Base-by-base conservation (phyloP, 768 basidiomycete genomes). In the Rickenella mellea region DNA sequence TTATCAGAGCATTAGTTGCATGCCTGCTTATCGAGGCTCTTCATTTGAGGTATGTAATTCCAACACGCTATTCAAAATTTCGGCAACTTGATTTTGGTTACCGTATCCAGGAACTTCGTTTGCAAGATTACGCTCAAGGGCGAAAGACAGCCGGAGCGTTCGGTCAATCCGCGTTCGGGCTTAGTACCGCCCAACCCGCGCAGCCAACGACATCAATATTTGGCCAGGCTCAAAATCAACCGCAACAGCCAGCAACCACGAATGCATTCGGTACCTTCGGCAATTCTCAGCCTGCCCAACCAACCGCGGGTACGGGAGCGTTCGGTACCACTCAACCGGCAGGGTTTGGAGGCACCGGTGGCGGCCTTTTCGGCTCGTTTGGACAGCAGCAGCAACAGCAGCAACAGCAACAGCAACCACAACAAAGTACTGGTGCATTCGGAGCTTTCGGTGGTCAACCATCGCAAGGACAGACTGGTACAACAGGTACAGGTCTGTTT, bases 1-100 rank as follows among this genome's bases (percentile, higher is more conserved):
- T 47, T 94, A 83, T 59, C 89, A 93, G 60, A 74, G 80, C 27
- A 89, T 90, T 41, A 74, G 80, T 14, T 81, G 80, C 48, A 87
- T 83, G 71, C 83, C 83, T 12, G 71, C 72, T 14, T 94, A 91
- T 55, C 62, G 71, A 45, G 81, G 83, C 30, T 79, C 73, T 46
- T 92, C 88, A 17, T 74, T 86, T 47, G 89, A 82, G 70, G 86
- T 78, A 49, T 38, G 66, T 65, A 31, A 45, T 44, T 37, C 9
- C 20, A 33, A 29, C n/a, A n/a, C 3, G 10, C 19, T 10, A 12
- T 17, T 14, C 24, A 9, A 36, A 5, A 14, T 3, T 3, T 31
- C 19, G 40, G 22, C 29, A 41, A 46, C 50, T 51, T 45, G 36
- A 48, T 58, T 42, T 51, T 48, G 39, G 46, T 42, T 48, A 46